Conservation (phyloP, 2,329 filamentous ascomycete species). For the Myriosclerotinia curreyana region DNA sequence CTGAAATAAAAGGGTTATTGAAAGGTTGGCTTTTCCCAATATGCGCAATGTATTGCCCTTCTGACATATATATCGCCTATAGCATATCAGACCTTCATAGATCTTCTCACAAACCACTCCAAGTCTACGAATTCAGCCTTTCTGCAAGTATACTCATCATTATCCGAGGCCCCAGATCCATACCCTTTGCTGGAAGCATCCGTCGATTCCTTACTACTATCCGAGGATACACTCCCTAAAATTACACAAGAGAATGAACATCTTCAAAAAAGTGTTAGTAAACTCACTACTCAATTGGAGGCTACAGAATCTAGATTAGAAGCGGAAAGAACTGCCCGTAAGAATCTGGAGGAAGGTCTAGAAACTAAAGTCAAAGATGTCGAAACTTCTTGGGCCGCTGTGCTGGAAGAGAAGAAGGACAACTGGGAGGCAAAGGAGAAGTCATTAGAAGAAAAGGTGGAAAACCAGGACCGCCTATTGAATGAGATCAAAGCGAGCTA, state of each 20-base stretch:
- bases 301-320: constrained; percentile 79
- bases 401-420: constrained; percentile 87
- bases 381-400: constrained; percentile 83
- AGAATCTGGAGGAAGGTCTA: constrained; percentile 71
- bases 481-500: constrained; percentile 97
- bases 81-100: constrained; percentile 98
- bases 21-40: constrained; percentile 59
- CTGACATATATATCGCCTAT: constrained; percentile 7
- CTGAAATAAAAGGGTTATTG: constrained; percentile 82
- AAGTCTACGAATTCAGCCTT: constrained; percentile 93
- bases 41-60: constrained; percentile 8
- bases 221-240: constrained; percentile 88
- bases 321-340: constrained; percentile 68
- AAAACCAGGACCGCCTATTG: constrained; percentile 86
- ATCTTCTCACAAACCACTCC: constrained; percentile 91
- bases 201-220: constrained; percentile 86
- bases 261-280: constrained; percentile 73
- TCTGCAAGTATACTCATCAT: constrained; percentile 83
- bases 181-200: constrained; percentile 96
- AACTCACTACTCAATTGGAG: constrained; percentile 77
- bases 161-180: constrained; percentile 94
- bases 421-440: constrained; percentile 97
- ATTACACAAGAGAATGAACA: constrained; percentile 85
- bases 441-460: constrained; percentile 85
- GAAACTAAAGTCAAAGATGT: constrained; percentile 84